phyloP scores from a whole-genome alignment of 1,139 yeast species.

The Candida pseudocylindracea region DNA sequence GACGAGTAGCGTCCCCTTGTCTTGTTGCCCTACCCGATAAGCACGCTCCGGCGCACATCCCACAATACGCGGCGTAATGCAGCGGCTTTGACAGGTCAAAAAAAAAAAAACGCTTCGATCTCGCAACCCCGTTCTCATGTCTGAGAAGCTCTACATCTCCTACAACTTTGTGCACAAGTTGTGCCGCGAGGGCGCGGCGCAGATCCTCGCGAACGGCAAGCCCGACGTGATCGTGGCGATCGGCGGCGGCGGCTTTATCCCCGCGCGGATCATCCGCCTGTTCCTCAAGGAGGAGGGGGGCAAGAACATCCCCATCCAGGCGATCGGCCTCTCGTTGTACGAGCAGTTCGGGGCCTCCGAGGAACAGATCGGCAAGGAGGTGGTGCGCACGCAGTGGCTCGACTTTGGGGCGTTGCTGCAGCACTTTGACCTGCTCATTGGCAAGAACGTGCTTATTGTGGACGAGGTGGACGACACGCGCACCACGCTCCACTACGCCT shows the following conservation, averaged over 20 bases:
- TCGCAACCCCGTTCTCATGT: slow-evolving; percentile 1
- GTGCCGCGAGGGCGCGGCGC: slow-evolving; percentile 66
- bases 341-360: slow-evolving; percentile 43
- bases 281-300: slow-evolving; percentile 72
- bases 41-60: too few species aligned
- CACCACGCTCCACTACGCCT: slow-evolving; percentile 84
- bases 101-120: too few species aligned
- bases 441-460: slow-evolving; percentile 64
- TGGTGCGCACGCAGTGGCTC: slow-evolving; percentile 89
- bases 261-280: slow-evolving; percentile 85
- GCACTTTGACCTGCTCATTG: slow-evolving; percentile 41
- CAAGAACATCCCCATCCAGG: slow-evolving; percentile 83
- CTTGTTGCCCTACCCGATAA: too few species aligned
- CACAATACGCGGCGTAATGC: too few species aligned
- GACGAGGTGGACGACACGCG: slow-evolving; percentile 95
- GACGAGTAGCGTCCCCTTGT: too few species aligned
- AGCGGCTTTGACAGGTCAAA: too few species aligned
- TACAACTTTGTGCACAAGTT: slow-evolving; percentile 87
- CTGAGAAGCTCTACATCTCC: slow-evolving; percentile 39
- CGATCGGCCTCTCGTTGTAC: slow-evolving; percentile 75
- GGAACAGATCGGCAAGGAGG: slow-evolving; percentile 69
- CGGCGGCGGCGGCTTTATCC: slow-evolving; percentile 89
- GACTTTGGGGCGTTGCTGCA: slow-evolving; percentile 46
- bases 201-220: slow-evolving; percentile 25
- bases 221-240: slow-evolving; percentile 79